Base-by-base conservation (phyloP, 2,329 filamentous ascomycete genomes). In the Domatiomyces globalis region DNA sequence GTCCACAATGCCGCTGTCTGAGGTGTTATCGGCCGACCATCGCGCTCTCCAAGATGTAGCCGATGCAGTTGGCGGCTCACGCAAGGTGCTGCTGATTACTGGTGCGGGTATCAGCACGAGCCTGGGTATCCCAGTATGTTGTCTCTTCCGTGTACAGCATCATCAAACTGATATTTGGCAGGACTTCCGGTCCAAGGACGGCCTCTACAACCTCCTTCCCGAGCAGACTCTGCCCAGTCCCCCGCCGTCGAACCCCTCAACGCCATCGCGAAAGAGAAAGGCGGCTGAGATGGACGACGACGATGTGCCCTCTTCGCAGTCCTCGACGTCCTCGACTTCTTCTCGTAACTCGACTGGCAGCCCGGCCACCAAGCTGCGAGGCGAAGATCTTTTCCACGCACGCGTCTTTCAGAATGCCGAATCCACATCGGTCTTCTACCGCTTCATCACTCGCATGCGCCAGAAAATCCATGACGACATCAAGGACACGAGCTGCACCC, bases 61-160 rank as follows among this genome's bases (percentile, higher is more conserved):
- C 60, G 76, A 84, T 61, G 67, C 72, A 2, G 68, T 86, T 45
- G 74, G 76, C 56, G 81, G 80, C 63, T 77, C 83, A 9, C 77
- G 75, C 55, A 85, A 84, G 63, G 74, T 85, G n/a, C 74, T 86
- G 7, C 78, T 86, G 18, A 72, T 86, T 29, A 86, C 83, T 0
- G 83, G 83, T 48, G 83, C 83, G 47, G 83, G 83, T 49, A 86
- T 86, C 62, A 84, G 81, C 63, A 86, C 83, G 48, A 86, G 85
- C 63, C 85, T 81, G 56, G 83, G 83, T 51, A 86, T 86, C 62
- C 83, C 83, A 48, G 83, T 85, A 71, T 62, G 75, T 64, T 17
- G 1, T 20, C 4, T n/a, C 17, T 20, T 17, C 33, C 5, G 7
- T 25, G 25, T 10, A 4, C 42, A 5, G 15, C n/a, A 48, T 47